These are phyloP conservation scores for Diaporthe helianthi DNA, from an alignment of 2,329 filamentous ascomycete genomes.

Conservation along the genomic window DNA sequence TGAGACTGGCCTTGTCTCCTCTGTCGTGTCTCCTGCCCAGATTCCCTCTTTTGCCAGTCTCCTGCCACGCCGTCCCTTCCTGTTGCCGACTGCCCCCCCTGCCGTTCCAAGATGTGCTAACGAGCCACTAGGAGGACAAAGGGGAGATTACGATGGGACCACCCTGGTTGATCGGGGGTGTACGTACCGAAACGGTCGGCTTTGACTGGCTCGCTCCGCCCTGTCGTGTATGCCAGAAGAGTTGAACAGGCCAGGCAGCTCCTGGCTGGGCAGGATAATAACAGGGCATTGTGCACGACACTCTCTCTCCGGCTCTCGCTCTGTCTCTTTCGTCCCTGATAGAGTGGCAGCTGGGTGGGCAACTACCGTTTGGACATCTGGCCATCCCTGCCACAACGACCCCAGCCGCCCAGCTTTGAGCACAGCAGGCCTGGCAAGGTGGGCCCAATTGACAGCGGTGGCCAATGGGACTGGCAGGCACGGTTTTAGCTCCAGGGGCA, in stretches of 20 bases:
- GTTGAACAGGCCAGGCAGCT: no score
- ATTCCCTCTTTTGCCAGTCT: background rate
- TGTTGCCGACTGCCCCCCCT: slow-evolving; percentile 23
- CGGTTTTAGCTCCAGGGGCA: slow-evolving; percentile 18
- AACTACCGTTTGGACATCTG: background rate
- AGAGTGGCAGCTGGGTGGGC: no score
- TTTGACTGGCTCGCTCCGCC: slow-evolving; percentile 25
- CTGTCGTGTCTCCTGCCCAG: background rate
- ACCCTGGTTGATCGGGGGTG: slow-evolving; percentile 24
- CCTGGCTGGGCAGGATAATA: background rate
- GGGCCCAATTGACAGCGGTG: background rate
- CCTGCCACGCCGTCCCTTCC: slow-evolving; percentile 19
- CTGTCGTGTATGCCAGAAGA: slow-evolving; percentile 11
- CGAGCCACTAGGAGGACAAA: slow-evolving; percentile 26
- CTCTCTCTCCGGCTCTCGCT: background rate
- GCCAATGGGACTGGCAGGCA: slow-evolving; percentile 4
- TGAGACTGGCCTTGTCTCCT: slow-evolving; percentile 24
- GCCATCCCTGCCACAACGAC: slow-evolving; percentile 14
- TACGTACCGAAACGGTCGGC: slow-evolving; percentile 30
- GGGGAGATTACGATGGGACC: slow-evolving; percentile 34
- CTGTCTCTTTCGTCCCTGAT: slow-evolving; percentile 20
- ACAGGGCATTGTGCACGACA: background rate
- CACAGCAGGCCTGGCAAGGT: background rate
- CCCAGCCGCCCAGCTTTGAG: slow-evolving; percentile 7
- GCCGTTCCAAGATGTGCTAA: slow-evolving; percentile 28